These are phyloP conservation scores for Trichoderma endophyticum DNA, from an alignment of 2,329 filamentous ascomycete genomes.

Conservation along the genomic window DNA sequence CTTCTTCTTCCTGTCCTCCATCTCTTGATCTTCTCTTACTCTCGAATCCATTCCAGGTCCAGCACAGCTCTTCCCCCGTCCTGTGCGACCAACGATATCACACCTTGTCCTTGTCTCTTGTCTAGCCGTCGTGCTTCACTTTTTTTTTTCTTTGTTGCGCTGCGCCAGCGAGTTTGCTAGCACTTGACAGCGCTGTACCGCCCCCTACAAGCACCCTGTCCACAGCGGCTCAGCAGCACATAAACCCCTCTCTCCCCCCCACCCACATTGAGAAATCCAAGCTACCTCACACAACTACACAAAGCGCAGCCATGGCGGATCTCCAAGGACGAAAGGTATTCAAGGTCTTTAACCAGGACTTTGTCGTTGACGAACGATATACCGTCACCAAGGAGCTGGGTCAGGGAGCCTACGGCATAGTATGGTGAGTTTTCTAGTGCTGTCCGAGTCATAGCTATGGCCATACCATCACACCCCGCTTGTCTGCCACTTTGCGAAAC, in stretches of 20 bases:
- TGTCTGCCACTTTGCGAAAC: background rate
- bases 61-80: background rate
- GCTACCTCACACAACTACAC: background rate
- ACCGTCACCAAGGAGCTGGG: conserved; percentile 98
- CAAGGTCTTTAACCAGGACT: conserved; percentile 99
- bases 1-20: background rate
- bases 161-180: background rate
- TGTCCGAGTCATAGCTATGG: background rate
- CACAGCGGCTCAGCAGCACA: conserved; percentile 1
- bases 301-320: conserved; percentile 35
- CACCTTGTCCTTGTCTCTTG: background rate
- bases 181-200: background rate
- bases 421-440: conserved; percentile 64
- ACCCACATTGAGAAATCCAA: background rate
- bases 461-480: background rate
- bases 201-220: background rate
- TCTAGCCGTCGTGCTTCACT: background rate
- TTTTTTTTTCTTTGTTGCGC: background rate
- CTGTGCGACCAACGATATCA: background rate
- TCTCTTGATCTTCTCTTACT: background rate
- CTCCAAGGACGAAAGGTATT: conserved; percentile 75
- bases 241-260: conserved; percentile 14
- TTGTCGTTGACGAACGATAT: conserved; percentile 96
- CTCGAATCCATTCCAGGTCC: background rate
- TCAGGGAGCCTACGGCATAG: conserved; percentile 97